Evolutionary conservation across 2,329 filamentous ascomycete genomes (phyloP).

Genomic region (Fusarium nanum): DNA sequence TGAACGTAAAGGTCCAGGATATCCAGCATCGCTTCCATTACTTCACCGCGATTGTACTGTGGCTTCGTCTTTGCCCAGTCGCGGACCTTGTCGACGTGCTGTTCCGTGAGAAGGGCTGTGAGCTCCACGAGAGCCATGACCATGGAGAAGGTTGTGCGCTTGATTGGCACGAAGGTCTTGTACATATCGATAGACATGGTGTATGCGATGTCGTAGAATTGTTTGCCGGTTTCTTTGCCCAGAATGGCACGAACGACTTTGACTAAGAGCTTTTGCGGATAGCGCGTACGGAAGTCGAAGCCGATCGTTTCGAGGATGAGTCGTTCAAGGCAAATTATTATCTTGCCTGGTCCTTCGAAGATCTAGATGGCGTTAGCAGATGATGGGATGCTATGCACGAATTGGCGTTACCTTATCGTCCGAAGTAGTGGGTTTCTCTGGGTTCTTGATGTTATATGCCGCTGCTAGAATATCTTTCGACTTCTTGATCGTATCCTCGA

Average conservation of each 20-base stretch:
- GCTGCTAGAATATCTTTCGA: slow-evolving; percentile 92
- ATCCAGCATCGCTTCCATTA: slow-evolving; percentile 86
- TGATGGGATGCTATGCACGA: too few species aligned
- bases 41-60: slow-evolving; percentile 60
- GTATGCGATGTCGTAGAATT: slow-evolving; percentile 77
- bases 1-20: slow-evolving; percentile 93
- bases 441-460: slow-evolving; percentile 84
- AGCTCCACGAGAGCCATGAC: slow-evolving; percentile 86
- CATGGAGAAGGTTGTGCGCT: slow-evolving; percentile 88
- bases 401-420: slow-evolving; percentile 78
- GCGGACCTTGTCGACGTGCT: slow-evolving; percentile 62
- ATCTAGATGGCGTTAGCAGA: slow-evolving; percentile 60
- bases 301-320: slow-evolving; percentile 92
- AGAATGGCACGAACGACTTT: slow-evolving; percentile 77
- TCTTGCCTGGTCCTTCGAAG: slow-evolving; percentile 82
- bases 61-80: slow-evolving; percentile 62
- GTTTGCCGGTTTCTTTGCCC: slow-evolving; percentile 55
- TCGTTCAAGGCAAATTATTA: slow-evolving; percentile 89
- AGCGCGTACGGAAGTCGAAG: slow-evolving; percentile 92
- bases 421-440: slow-evolving; percentile 74
- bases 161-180: slow-evolving; percentile 91
- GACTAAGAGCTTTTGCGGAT: slow-evolving; percentile 85
- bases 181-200: slow-evolving; percentile 89
- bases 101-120: slow-evolving; percentile 70
- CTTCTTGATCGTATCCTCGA: slow-evolving; percentile 98